Conservation (phyloP, 768 basidiomycete genomes). For the Suillus ampliporus region DNA sequence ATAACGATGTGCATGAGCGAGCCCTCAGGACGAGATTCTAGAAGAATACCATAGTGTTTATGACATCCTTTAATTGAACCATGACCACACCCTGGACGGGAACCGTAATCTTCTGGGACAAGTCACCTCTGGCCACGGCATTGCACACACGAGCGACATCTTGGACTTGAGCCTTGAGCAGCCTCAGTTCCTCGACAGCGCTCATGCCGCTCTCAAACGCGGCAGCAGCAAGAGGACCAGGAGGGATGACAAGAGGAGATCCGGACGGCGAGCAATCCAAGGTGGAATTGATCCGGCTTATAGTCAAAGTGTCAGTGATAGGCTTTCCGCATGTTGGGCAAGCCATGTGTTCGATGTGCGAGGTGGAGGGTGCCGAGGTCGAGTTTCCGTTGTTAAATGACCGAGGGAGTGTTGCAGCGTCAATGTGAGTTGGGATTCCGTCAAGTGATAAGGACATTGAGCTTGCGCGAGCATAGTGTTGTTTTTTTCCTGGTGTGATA, state of each 20-base stretch:
- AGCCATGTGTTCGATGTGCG: slow-evolving; percentile 44
- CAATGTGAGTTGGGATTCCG: slow-evolving; percentile 47
- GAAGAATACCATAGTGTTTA: slow-evolving; percentile 63
- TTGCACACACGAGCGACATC: slow-evolving; percentile 82
- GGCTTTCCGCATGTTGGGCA: slow-evolving; percentile 64
- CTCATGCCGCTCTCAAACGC: slow-evolving; percentile 66
- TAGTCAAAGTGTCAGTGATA: slow-evolving; percentile 50
- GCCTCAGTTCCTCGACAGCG: slow-evolving; percentile 75
- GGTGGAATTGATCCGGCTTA: slow-evolving; percentile 33
- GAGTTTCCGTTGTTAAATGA: slow-evolving; percentile 38
- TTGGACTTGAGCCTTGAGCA: slow-evolving; percentile 86
- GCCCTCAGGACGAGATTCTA: slow-evolving; percentile 9
- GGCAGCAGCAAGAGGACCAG: slow-evolving; percentile 60
- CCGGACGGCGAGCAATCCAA: slow-evolving; percentile 36
- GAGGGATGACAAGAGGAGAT: slow-evolving; percentile 53
- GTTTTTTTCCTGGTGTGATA: slow-evolving; percentile 25
- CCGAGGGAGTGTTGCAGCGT: slow-evolving; percentile 39
- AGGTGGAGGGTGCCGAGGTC: slow-evolving; percentile 51
- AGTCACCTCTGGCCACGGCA: slow-evolving; percentile 76
- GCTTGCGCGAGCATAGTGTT: slow-evolving; percentile 37
- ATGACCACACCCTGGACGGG: slow-evolving; percentile 80
- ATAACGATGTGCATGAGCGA: background rate
- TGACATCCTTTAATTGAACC: slow-evolving; percentile 81
- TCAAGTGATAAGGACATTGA: slow-evolving; percentile 60
- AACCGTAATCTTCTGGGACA: slow-evolving; percentile 81